Base-by-base conservation (phyloP, 2,329 filamentous ascomycete species). In the Fusarium papillatum region DNA sequence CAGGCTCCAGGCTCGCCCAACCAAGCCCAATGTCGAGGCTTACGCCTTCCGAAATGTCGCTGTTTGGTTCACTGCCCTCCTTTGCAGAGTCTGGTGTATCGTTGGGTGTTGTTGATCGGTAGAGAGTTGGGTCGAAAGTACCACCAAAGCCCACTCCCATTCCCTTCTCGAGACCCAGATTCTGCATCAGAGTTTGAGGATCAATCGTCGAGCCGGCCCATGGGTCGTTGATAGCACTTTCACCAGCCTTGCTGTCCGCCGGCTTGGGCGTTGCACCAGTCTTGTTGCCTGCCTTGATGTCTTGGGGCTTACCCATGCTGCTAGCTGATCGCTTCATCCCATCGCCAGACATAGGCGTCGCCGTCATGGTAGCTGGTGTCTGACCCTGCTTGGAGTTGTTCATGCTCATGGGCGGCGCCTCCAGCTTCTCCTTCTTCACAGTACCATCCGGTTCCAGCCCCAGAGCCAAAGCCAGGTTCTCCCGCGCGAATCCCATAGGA, bases 51-150 rank as follows among this genome's bases (percentile, higher is more conserved):
- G 90, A 88, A 22, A 92, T 88, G 75, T 93, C 91, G 78, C 90
- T 92, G 72, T 88, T 92, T 13, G 90, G 89, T 77, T 93, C 91
- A 48, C 91, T 92, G 11, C 85, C 81, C 6, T 93, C 90, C 80
- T 92, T 91, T 81, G 86, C 90, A 3, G 91, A 93, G 75, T 92
- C 91, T 1, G 91, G 91, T 10, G 91, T 93, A 78, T 93, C 90
- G 71, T 92, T 91, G 1, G 91, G 90, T 29, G 91, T 91, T 68
- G 89, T 83, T 1, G 88, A 87, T 24, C 88, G 87, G 77, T 90
- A 91, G 11, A 89, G 83, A 66, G 82, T 86, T 80, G 89, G 86
- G 72, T 92, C 89, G 16, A 86, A 85, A 66, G 91, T 87, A 4
- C 88, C 85, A 22, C 87, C 90, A 29, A 61, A 61, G 68, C 68